A percentile compares a stretch with the other conserved stretches of the same genome.
These are phyloP conservation scores for Sarcodon aspratus DNA, from an alignment of 768 basidiomycete species.

Conservation along the genomic window DNA sequence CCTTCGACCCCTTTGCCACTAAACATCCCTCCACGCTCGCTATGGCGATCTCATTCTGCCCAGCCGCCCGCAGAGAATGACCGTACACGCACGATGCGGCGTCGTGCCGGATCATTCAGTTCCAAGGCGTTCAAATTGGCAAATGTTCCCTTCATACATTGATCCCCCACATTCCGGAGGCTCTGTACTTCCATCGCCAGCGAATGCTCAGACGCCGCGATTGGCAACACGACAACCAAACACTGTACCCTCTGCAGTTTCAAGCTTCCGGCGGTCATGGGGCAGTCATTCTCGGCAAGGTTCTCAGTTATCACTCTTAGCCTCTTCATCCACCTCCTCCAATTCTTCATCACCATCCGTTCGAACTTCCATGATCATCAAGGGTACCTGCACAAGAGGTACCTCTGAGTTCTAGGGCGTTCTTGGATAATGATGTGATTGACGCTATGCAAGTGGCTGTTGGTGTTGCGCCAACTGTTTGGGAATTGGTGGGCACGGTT, in stretches of 20 bases:
- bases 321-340: conserved; percentile 14
- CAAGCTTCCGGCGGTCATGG: conserved; percentile 6
- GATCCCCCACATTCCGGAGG: conserved; percentile 30
- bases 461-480: conserved; percentile 69
- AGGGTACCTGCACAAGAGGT: conserved; percentile 32
- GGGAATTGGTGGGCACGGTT: conserved; percentile 69
- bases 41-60: conserved; percentile 19
- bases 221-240: conserved; percentile 11
- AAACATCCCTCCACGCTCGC: conserved; percentile 9
- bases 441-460: conserved; percentile 72
- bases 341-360: conserved; percentile 27
- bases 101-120: conserved; percentile 95
- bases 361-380: too few relatives aligned
- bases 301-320: conserved; percentile 30
- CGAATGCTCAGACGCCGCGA: conserved; percentile 15
- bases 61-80: conserved; percentile 16
- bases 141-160: conserved; percentile 60
- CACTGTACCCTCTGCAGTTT: conserved; percentile 6
- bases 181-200: conserved; percentile 17
- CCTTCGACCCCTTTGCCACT: conserved; percentile 13
- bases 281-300: conserved; percentile 29
- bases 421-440: conserved; percentile 71
- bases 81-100: conserved; percentile 48
- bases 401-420: conserved; percentile 43
- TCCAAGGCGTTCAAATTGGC: conserved; percentile 82